phyloP scores from a whole-genome alignment of 768 basidiomycete species.

The Mycena belliarum region DNA sequence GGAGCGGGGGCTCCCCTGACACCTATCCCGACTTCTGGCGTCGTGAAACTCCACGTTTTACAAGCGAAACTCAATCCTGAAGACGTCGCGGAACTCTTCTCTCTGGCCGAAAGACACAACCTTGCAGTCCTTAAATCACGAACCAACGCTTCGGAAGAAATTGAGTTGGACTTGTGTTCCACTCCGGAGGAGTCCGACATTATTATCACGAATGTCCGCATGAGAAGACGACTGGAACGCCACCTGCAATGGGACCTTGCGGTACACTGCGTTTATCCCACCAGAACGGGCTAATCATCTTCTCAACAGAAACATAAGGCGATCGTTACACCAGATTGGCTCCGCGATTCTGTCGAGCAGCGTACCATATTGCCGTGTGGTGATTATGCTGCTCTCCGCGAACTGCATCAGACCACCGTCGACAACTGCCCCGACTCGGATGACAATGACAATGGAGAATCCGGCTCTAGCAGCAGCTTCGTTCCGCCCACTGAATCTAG shows the following conservation, averaged over 20 bases:
- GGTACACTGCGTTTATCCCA: conserved; percentile 42
- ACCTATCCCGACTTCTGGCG: neutral
- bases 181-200: conserved; percentile 57
- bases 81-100: conserved; percentile 36
- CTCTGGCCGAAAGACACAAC: conserved; percentile 32
- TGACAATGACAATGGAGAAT: conserved; percentile 1
- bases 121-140: conserved; percentile 7
- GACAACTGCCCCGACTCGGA: conserved; percentile 43
- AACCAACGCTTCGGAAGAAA: neutral
- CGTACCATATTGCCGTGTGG: conserved; percentile 49
- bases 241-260: conserved; percentile 67
- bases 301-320: conserved; percentile 57
- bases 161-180: conserved; percentile 36
- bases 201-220: conserved; percentile 64
- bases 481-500: neutral
- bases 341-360: conserved; percentile 54
- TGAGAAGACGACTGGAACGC: conserved; percentile 68
- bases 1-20: no score
- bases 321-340: conserved; percentile 74
- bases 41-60: conserved; percentile 26
- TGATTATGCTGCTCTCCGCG: conserved; percentile 56
- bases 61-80: conserved; percentile 26
- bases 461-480: neutral
- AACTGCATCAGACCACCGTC: conserved; percentile 49
- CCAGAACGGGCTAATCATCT: neutral